Base-by-base conservation (phyloP, 164 flowering plant genomes). In the Tinospora cordifolia region DNA sequence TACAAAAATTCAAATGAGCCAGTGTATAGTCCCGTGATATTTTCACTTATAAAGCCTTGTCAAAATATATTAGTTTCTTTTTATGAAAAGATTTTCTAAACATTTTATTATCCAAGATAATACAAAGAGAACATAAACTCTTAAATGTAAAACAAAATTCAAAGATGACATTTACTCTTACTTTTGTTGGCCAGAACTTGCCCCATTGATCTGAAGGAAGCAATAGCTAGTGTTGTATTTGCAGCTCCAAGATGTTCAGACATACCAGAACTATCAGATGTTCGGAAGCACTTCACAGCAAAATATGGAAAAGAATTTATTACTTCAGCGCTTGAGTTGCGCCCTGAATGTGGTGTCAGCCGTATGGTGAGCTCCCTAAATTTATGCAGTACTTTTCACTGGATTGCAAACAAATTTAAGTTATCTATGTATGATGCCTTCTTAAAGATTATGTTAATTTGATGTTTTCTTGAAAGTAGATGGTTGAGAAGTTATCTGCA, bases 141-240 rank as follows among this genome's bases (percentile, higher is more conserved):
- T 51, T 51, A n/a, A 51, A n/a, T 34, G 21, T 34, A 47, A 47
- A 47, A 6, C 3, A 47, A 47, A 13, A 47, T 47, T 47, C 54
- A 47, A 13, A 47, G 36, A 10, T 30, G 19, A 54, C 60, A 54
- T 54, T 54, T 49, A 17, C 36, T 8, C 39, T 54, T 67, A 44
- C 11, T 10, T 26, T 65, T 68, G 22, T 70, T 34, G 54, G 1
- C 64, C 78, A 94, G 99, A 79, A 86, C 75, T 47, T 94, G 99
- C 71, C 98, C 99, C 67, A 84, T 89, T 64, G 99, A 94, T 82
- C 78, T 94, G 81, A 90, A 92, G 83, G 99, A 94, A 85, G 91
- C 99, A 71, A 68, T 94, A 70, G 39, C 94, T 3, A 90, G 98
- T 78, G 69, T 94, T 59, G 66, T 89, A 72, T 94, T 90, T 85